Evolutionary conservation across 1,284 basidiomycete species (phyloP), one percentile per base, ranked within the genome.

Genomic region (Ceratobasidium sp.): DNA sequence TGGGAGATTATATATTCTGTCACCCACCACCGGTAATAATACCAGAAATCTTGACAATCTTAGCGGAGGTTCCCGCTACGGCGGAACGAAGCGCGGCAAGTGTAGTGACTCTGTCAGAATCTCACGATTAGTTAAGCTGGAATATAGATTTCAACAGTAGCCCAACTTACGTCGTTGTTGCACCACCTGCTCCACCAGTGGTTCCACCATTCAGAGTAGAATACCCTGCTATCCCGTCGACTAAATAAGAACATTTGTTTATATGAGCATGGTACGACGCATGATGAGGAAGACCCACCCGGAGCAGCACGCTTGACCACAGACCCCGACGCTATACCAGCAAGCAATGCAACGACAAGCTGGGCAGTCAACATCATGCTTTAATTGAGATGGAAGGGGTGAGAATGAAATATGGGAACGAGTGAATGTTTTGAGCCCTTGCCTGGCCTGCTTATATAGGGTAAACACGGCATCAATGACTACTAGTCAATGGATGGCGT

Each of bases 71-170:
- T 28, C 80, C 78, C 1, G 70, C n/a, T 40, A 79, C 78, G 15
- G 78, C 78, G 10, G 76, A 18, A 33, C 78, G 75, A 63, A 80
- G 80, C 33, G 78, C 77, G 13, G 80, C 56, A 46, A 80, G 76
- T n/a, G 49, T 75, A 15, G 73, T 77, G 56, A 80, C 80, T 28
- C 78, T 80, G 49, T 51, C 3, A n/a, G 40, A 20, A 23, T 7
- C 3, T 28, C 7, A 15, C 40, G 15, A 39, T 10, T 39, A 9
- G 42, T 39, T 13, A 15, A 60, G 13, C 4, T 5, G 28, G n/a
- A 5, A 12, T 5, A 4, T 40, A 13, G 60, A 18, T 40, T 39
- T 56, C 40, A 63, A 2, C 13, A 51, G 28, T 33, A 44, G 20
- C 20, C 18, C 40, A 42, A 56, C 61, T 56, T 39, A 76, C 73